Evolutionary conservation across 2,329 filamentous ascomycete genomes (phyloP), one percentile per base, ranked within the genome.

Genomic region (Coniosporium tulheliwenetii): DNA sequence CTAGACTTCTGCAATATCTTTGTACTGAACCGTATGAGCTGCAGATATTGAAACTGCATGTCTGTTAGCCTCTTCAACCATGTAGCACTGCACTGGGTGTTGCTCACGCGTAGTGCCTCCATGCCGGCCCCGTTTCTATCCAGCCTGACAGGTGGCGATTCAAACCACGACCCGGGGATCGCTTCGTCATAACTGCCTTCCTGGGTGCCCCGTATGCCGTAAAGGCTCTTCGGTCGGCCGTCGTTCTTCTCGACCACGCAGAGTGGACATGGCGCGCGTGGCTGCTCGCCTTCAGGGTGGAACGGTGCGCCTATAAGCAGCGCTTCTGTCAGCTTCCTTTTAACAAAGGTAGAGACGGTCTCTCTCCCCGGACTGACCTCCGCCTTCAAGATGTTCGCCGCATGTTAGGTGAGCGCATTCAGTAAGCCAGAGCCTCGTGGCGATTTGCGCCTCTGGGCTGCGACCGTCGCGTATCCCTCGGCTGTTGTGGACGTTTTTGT

Each of bases 381-480:
- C 66, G 32, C 61, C 63, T 38, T 64, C 59, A 2, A 72, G 48
- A 49, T 71, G 67, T 44, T 61, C 62, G 40, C 52, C 56, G 45
- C 69, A 72, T 30, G 62, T 60, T 16, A 70, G 56, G 51, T 72
- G 68, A 34, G 61, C 62, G 50, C 69, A 72, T 37, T 56, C 58
- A 5, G 61, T 60, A 26, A 72, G 59, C 56, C 62, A 72, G 7
- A 70, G 48, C 33, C 60, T 63, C 0, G 62, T 64, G 34, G 66
- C 61, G 14, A 57, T 50, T 35, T 58, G 59, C 5, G 62, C 52
- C 4, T 57, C 55, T 19, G 49, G 46, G 35, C 47, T 47, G 30
- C 46, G 42, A 5, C 41, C 45, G 39, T 49, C 50, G 42, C 47
- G 39, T 10, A 66, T 53, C 26, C 60, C 60, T 26, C 54, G 48